Base-by-base conservation (phyloP, 768 basidiomycete genomes). In the Rhodotorula babjevae region DNA sequence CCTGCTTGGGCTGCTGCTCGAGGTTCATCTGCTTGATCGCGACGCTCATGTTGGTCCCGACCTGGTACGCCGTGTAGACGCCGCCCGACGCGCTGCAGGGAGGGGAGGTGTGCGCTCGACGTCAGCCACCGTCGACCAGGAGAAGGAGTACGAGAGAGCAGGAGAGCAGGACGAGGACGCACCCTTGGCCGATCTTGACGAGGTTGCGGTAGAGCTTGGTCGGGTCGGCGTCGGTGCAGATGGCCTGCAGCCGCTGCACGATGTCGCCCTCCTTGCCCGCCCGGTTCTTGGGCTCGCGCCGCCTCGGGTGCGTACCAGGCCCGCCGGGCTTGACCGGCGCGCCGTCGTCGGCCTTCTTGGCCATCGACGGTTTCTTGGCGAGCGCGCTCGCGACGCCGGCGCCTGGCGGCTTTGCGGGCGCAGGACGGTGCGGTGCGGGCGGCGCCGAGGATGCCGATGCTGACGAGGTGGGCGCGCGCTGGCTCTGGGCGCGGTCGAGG, bases 1-100 rank as follows among this genome's bases (percentile, higher is more conserved):
- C 95, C 82, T 98, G 97, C 86, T 98, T 98, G 55, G 96, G 96
- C 79, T 98, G 96, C 83, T 98, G 96, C 82, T 98, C 94, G 44
- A 99, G 86, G 84, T 99, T 96, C 96, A 98, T 99, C 82, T 98
- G 95, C 82, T 99, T 99, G 86, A 99, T 99, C 55, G 96, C 96
- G 47, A 98, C 96, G 19, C 88, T 90, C 46, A 91, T 78, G 81
- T 96, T 95, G 44, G 91, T 93, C 55, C 94, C 93, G 73, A 95
- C 90, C 83, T 98, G 94, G 80, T 96, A 96, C 25, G 95, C 95
- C 21, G 94, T 97, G 82, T 96, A 99, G 4, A 98, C 96, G 76
- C 95, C 95, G 53, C 96, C 95, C 29, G 92, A 95, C 25, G 96
- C 95, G 70, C 93, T 94, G 80, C 15, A 52, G 14, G 58, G 27